Conservation (phyloP, 2,329 filamentous ascomycete species). For the Aspergillus neotritici region DNA sequence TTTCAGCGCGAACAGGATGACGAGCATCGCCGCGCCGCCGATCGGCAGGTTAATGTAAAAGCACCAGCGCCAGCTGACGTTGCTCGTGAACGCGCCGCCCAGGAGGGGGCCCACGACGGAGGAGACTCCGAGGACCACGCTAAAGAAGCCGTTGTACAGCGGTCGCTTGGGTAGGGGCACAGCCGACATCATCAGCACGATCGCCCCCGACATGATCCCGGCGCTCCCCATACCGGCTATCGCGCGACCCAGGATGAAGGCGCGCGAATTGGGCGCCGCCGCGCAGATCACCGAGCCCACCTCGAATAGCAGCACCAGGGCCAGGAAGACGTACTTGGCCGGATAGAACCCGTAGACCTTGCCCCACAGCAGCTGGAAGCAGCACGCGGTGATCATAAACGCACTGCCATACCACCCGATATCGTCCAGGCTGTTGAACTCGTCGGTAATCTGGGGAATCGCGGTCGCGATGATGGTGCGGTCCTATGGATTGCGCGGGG, state of each 20-base stretch:
- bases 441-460: slow-evolving; percentile 35
- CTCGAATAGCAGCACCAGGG: slow-evolving; percentile 32
- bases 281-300: slow-evolving; percentile 30
- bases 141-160: slow-evolving; percentile 26
- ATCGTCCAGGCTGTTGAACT: slow-evolving; percentile 37
- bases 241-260: slow-evolving; percentile 32
- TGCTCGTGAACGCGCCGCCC: slow-evolving; percentile 34
- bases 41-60: slow-evolving; percentile 30
- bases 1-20: not conserved
- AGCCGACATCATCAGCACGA: slow-evolving; percentile 29
- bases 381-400: slow-evolving; percentile 33
- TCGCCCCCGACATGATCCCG: slow-evolving; percentile 28
- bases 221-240: slow-evolving; percentile 27
- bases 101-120: slow-evolving; percentile 26
- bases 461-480: slow-evolving; percentile 35
- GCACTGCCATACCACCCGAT: slow-evolving; percentile 40
- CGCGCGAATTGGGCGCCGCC: slow-evolving; percentile 23
- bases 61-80: slow-evolving; percentile 43
- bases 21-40: not conserved
- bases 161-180: slow-evolving; percentile 29
- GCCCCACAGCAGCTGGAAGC: slow-evolving; percentile 35
- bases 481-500: too few species aligned
- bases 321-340: slow-evolving; percentile 34
- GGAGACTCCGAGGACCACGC: slow-evolving; percentile 29
- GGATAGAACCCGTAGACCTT: slow-evolving; percentile 32